phyloP scores from a whole-genome alignment of 257 asterid genomes.

The Prunella vulgaris region DNA sequence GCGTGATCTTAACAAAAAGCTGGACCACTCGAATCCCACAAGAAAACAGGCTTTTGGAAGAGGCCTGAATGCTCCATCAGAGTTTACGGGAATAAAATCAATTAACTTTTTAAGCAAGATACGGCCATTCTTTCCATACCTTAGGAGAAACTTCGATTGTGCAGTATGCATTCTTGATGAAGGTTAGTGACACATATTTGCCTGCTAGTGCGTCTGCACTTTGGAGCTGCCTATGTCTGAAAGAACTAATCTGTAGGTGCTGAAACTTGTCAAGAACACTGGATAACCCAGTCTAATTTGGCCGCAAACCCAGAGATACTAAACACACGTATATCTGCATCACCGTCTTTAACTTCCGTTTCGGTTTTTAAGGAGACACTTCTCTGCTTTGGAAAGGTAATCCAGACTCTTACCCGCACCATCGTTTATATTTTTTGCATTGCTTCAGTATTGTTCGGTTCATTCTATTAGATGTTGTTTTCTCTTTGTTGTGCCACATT shows the following conservation, averaged over 20 bases:
- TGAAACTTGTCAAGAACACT: conserved; percentile 70
- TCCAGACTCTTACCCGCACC: conserved; percentile 4
- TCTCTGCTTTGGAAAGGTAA: conserved; percentile 83
- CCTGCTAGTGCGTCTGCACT: conserved; percentile 14
- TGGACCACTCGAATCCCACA: conserved; percentile 49
- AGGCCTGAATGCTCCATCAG: conserved; percentile 33
- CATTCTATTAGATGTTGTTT: conserved; percentile 3
- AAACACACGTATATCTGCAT: conserved; percentile 35
- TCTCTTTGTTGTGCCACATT: not conserved
- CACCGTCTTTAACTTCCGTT: conserved; percentile 40
- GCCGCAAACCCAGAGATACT: conserved; percentile 58
- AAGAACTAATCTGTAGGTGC: conserved; percentile 40
- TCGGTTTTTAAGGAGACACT: conserved; percentile 63
- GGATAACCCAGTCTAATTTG: conserved; percentile 56
- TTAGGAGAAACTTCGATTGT: conserved; percentile 53
- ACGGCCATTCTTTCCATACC: conserved; percentile 50
- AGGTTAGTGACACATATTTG: conserved; percentile 40
- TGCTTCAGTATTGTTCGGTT: not conserved
- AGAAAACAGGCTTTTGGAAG: conserved; percentile 43
- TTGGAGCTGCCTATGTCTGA: conserved; percentile 28
- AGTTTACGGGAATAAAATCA: conserved; percentile 38
- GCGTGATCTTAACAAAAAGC: conserved; percentile 71
- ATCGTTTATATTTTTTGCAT: not conserved
- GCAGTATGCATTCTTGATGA: conserved; percentile 48
- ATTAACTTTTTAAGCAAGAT: conserved; percentile 46